Evolutionary conservation across 306 rosid genomes (phyloP).

Genomic region (Luffa acutangula): DNA sequence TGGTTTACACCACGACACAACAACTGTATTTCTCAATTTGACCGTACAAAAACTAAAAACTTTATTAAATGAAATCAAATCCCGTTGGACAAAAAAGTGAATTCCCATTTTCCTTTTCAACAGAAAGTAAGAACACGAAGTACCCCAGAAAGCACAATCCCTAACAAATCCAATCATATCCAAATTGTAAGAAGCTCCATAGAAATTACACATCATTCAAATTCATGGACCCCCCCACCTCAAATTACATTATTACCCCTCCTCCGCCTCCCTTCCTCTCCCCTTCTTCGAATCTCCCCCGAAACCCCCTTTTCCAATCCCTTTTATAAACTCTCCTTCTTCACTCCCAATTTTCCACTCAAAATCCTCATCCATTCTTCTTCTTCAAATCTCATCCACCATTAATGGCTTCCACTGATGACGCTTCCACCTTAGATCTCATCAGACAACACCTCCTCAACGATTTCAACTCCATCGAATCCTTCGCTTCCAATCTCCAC

Average conservation of each 20-base stretch:
- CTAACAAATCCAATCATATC: no score
- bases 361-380: background rate
- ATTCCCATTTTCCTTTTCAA: background rate
- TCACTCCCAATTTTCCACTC: slow-evolving; percentile 19
- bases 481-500: slow-evolving; percentile 25
- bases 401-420: slow-evolving; percentile 22
- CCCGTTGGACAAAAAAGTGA: background rate
- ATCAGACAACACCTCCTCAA: slow-evolving; percentile 51
- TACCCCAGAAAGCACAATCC: background rate
- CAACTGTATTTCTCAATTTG: no score
- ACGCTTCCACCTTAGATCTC: slow-evolving; percentile 37
- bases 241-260: background rate
- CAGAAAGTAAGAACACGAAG: background rate
- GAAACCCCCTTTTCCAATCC: slow-evolving; percentile 9
- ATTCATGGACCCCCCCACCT: background rate
- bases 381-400: background rate
- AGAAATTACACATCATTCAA: background rate
- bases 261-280: background rate
- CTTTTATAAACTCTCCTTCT: background rate
- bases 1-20: no score
- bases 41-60: background rate
- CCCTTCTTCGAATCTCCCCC: slow-evolving; percentile 15
- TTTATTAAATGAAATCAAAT: background rate
- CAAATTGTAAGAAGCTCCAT: background rate
- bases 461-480: slow-evolving; percentile 31